These are phyloP conservation scores for Nidularia pulvinata DNA, from an alignment of 768 basidiomycete genomes.

Conservation along the genomic window DNA sequence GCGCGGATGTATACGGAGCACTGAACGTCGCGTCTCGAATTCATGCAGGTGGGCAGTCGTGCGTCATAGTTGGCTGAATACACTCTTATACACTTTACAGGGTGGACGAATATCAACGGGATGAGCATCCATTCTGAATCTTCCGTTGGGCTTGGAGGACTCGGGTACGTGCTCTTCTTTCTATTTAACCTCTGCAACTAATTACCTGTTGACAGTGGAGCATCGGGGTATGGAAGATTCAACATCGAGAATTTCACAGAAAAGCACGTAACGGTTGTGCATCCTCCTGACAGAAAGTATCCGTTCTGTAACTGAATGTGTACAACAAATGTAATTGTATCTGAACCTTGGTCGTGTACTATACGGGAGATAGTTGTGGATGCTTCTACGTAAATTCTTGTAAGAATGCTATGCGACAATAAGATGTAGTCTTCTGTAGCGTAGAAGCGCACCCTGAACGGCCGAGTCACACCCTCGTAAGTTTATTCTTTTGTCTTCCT, in stretches of 20 bases:
- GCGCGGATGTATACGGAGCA: conserved; percentile 38
- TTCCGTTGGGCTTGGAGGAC: conserved; percentile 31
- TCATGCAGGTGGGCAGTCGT: conserved; percentile 18
- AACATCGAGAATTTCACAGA: conserved; percentile 51
- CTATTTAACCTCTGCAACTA: background rate
- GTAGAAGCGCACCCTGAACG: too few relatives aligned
- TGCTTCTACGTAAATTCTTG: too few relatives aligned
- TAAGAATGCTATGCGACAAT: too few relatives aligned
- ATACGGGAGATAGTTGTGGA: too few relatives aligned
- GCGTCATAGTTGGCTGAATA: too few relatives aligned
- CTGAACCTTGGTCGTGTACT: too few relatives aligned
- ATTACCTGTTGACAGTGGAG: conserved; percentile 23
- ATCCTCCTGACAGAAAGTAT: conserved; percentile 29
- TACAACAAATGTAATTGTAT: too few relatives aligned
- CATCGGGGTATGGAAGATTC: conserved; percentile 53
- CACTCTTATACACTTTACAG: conserved; percentile 31
- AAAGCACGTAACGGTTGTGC: conserved; percentile 36
- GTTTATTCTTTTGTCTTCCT: too few relatives aligned
- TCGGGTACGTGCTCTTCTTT: conserved; percentile 35
- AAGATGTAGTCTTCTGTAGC: too few relatives aligned
- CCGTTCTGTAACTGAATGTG: conserved; percentile 3
- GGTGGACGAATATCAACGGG: conserved; percentile 56
- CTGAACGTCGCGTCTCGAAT: conserved; percentile 45
- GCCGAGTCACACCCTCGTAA: too few relatives aligned
- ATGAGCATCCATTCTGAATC: conserved; percentile 45